Evolutionary conservation across 1,139 yeast species (phyloP).

Genomic region (Groenewaldozyma auringiensis): DNA sequence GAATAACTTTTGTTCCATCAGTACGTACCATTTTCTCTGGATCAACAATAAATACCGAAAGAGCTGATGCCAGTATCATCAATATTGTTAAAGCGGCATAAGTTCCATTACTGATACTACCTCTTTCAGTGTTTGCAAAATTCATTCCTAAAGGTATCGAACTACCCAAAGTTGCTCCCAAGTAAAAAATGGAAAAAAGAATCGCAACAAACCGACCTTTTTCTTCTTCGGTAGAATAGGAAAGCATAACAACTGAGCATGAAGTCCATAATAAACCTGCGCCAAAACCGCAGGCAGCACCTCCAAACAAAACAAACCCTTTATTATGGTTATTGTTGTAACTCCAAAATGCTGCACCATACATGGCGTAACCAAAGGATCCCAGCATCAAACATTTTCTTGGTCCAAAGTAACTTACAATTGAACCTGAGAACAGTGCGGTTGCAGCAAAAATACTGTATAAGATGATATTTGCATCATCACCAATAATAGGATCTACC

Average conservation of each 20-base stretch:
- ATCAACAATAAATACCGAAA: slow-evolving; percentile 34
- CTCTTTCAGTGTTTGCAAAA: slow-evolving; percentile 22
- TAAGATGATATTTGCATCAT: slow-evolving; percentile 45
- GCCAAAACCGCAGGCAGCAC: slow-evolving; percentile 49
- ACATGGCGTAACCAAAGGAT: slow-evolving; percentile 45
- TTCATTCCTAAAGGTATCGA: slow-evolving; percentile 17
- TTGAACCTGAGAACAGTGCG: slow-evolving; percentile 49
- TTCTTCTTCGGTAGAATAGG: slow-evolving; percentile 44
- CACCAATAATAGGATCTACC: slow-evolving; percentile 29
- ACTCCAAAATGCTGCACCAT: slow-evolving; percentile 43
- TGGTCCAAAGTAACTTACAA: slow-evolving; percentile 41
- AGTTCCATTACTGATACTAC: slow-evolving; percentile 17
- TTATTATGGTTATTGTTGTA: slow-evolving; percentile 40
- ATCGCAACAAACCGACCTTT: slow-evolving; percentile 44
- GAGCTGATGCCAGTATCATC: slow-evolving; percentile 14
- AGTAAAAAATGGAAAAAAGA: slow-evolving; percentile 31
- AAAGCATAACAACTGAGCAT: slow-evolving; percentile 46
- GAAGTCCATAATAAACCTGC: slow-evolving; percentile 54
- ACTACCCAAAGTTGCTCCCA: slow-evolving; percentile 39
- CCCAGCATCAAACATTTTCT: slow-evolving; percentile 26
- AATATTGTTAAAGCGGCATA: slow-evolving; percentile 18
- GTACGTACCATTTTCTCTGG: slow-evolving; percentile 41
- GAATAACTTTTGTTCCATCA: slow-evolving; percentile 41
- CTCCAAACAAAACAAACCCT: slow-evolving; percentile 50
- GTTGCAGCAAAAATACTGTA: slow-evolving; percentile 46